Base-by-base conservation (phyloP, 257 asterid genomes). In the Ilex asprella region DNA sequence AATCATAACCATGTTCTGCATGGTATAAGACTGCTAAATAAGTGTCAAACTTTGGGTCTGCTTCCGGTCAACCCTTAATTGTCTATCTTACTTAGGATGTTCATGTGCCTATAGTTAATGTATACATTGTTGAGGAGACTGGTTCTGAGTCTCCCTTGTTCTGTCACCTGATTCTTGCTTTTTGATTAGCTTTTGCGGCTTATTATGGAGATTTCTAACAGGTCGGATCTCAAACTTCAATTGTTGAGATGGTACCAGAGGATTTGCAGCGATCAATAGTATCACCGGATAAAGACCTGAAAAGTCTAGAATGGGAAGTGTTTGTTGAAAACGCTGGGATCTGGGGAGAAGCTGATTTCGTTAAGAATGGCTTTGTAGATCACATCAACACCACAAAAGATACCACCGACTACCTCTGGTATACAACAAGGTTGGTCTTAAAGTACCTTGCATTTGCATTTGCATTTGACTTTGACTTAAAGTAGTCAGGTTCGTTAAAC, bases 401-500 rank as follows among this genome's bases (percentile, higher is more conserved):
- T 66, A 70, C 95, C 16, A 87, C 97, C 12, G 97, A 90, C 72
- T 90, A 90, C 82, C 95, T 90, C 58, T 90, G 97, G 97, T 85
- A 82, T 56, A 77, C 80, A 5, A 87, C 91, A 71, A 90, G 96
- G 97, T 90, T 21, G 75, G 82, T 68, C 56, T 63, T 10, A 31
- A 1, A 21, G 0, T 21, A 21, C 27, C 27, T 21, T 21, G 27
- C 27, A 21, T 21, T 21, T 21, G 27, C 27, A 21, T 21, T 21
- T 21, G 27, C 27, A 21, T 21, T 21, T 21, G 27, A 0, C 0
- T 21, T 21, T 21, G 27, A 21, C 27, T 21, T 21, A 21, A 21
- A 21, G 27, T 21, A 21, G 27, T 21, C 27, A 21, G 27, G 27
- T 21, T 21, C 27, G 27, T 21, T 21, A 21, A 21, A 21, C 27